phyloP scores from a whole-genome alignment of 805 yeast genomes.

The Saturnispora quitensis region DNA sequence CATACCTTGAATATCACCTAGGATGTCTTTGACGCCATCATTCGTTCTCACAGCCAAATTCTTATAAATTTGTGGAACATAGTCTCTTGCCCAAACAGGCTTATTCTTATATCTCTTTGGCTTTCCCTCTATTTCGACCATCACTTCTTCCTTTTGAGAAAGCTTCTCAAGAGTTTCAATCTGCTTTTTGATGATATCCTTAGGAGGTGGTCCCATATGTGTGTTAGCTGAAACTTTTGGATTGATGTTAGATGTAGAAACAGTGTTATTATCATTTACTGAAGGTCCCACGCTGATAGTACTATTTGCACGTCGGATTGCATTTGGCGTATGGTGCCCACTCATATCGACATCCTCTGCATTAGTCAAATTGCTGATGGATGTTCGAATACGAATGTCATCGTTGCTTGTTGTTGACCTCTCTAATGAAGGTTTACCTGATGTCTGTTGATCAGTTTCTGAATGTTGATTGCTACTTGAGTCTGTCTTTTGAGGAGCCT shows the following conservation, averaged over 20 bases:
- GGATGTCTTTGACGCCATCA: slow-evolving; percentile 3
- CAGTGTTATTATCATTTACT: neutral
- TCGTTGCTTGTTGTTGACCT: neutral
- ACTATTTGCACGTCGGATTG: slow-evolving; percentile 11
- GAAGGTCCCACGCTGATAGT: neutral
- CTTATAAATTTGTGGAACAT: slow-evolving; percentile 35
- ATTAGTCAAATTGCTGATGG: slow-evolving; percentile 33
- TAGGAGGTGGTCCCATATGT: neutral
- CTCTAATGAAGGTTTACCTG: neutral
- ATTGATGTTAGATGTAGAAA: neutral
- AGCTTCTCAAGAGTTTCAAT: slow-evolving; percentile 21
- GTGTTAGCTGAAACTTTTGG: neutral
- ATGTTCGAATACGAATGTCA: slow-evolving; percentile 17
- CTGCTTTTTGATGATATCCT: slow-evolving; percentile 17
- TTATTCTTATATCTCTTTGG: slow-evolving; percentile 56
- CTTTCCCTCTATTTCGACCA: slow-evolving; percentile 27
- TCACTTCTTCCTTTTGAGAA: slow-evolving; percentile 21
- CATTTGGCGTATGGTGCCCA: slow-evolving; percentile 32
- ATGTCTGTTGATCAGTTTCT: neutral
- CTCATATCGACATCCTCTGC: slow-evolving; percentile 36
- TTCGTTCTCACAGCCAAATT: slow-evolving; percentile 4
- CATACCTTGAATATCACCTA: slow-evolving; percentile 8
- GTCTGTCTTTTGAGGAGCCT: slow-evolving; percentile 6
- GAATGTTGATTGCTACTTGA: neutral
- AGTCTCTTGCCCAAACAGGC: slow-evolving; percentile 81